Evolutionary conservation across 192 early-diverging fungal genomes (phyloP), one percentile per base, ranked within the genome.

Genomic region (Pilobolus umbonatus): DNA sequence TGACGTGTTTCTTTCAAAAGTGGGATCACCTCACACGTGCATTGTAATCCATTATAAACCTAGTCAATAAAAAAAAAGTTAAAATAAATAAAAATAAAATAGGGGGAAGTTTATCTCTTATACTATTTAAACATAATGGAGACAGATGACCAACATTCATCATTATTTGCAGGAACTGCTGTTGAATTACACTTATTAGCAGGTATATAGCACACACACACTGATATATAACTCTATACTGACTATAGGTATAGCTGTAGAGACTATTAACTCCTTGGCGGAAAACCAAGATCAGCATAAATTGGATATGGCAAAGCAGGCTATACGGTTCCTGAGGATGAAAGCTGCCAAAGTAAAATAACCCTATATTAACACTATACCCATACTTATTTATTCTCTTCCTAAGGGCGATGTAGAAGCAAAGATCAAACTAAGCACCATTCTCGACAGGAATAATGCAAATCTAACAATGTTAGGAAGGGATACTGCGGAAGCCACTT

Each of bases 351-450:
- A 64, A 49, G 62, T 64, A 64, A 57, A 32, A 57, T 3, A 57
- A 44, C 21, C 35, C 26, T n/a, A 55, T 21, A 22, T 19, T 22
- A 8, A 45, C 1, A 19, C 1, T 45, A 19, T 9, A n/a, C 44
- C 1, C 1, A 7, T 24, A 15, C 6, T 45, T 24, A 15, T 24
- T 45, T 24, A 15, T 45, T 24, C 1, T 5, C 21, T 54, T 1
- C 40, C 29, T 28, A 39, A 65, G 64, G 64, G 64, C 34, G 64
- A 65, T 65, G 56, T 65, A 11, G 64, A 65, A 19, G 64, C 64
- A 42, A 65, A 65, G 26, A 45, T 65, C 5, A 65, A 65, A 49
- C 35, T 65, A 3, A 52, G 56, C 32, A 65, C 56, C 0, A 47
- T 65, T 12, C 21, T 65, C 8, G 56, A 58, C 9, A 28, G 38